phyloP scores from a whole-genome alignment of 2,329 filamentous ascomycete species.

The Nemania bipapillata region DNA sequence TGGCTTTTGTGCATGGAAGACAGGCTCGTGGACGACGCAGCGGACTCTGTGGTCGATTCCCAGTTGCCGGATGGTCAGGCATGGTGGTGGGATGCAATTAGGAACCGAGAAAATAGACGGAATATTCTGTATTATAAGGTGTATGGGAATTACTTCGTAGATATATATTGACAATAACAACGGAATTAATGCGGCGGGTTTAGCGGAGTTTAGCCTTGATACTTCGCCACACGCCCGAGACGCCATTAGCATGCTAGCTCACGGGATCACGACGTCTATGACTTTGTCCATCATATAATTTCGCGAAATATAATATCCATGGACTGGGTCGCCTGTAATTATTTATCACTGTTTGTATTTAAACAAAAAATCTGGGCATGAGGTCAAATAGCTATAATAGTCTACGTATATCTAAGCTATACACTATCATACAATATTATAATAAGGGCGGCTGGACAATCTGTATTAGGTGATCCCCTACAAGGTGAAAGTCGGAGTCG shows the following conservation, averaged over 20 bases:
- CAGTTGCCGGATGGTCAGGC: neutral
- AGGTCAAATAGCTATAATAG: no score
- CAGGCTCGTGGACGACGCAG: conserved; percentile 48
- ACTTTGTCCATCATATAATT: no score
- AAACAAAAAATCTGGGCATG: no score
- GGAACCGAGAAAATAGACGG: neutral
- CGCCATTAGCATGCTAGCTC: neutral
- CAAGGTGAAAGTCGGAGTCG: neutral
- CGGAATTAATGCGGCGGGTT: conserved; percentile 9
- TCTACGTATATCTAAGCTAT: no score
- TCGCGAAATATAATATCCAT: no score
- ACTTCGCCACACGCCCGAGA: neutral
- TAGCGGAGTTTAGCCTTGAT: conserved; percentile 21
- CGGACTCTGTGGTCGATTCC: conserved; percentile 28
- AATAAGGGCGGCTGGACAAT: no score
- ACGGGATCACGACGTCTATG: no score
- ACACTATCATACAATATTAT: no score
- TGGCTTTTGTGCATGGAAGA: conserved; percentile 48
- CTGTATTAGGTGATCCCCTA: no score
- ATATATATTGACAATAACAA: neutral
- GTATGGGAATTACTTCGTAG: neutral
- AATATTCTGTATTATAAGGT: no score
- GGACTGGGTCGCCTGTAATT: no score
- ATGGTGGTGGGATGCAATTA: neutral
- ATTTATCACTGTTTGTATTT: no score